Evolutionary conservation across 1,139 yeast species (phyloP).

Genomic region (Scheffersomyces parashehatae): DNA sequence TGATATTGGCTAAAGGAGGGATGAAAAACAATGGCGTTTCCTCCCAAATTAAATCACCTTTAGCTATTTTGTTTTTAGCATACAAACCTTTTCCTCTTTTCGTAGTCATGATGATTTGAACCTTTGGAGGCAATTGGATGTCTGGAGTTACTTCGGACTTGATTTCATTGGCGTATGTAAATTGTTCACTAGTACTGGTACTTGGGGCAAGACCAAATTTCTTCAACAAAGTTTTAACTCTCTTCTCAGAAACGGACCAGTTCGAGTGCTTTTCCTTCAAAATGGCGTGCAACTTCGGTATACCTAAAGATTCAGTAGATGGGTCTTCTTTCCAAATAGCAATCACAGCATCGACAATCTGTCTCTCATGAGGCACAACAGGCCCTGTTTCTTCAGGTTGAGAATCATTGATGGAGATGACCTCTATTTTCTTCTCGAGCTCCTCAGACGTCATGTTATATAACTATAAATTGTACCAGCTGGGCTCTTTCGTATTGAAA

Average conservation of each 20-base stretch:
- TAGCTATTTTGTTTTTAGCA: constrained; percentile 43
- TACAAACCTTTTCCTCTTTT: constrained; percentile 52
- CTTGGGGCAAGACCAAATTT: constrained; percentile 51
- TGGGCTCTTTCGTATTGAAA: no score
- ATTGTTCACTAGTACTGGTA: constrained; percentile 31
- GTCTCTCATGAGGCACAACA: constrained; percentile 60
- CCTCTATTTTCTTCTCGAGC: constrained; percentile 22
- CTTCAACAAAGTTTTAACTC: constrained; percentile 55
- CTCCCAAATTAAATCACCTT: constrained; percentile 58
- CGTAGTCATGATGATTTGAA: constrained; percentile 44
- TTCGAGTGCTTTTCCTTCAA: constrained; percentile 53
- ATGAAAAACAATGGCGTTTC: constrained; percentile 65
- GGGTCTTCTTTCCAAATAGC: constrained; percentile 71
- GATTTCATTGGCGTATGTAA: constrained; percentile 55
- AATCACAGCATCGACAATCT: constrained; percentile 62
- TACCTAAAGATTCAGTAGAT: constrained; percentile 57
- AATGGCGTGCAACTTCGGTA: constrained; percentile 52
- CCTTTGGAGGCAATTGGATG: constrained; percentile 47
- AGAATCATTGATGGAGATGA: constrained; percentile 35
- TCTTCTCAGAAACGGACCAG: constrained; percentile 66
- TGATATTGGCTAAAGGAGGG: constrained; percentile 70
- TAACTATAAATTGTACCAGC: no score
- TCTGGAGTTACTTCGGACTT: constrained; percentile 54
- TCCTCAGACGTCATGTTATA: not conserved
- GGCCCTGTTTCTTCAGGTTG: constrained; percentile 25